phyloP scores from a whole-genome alignment of 768 basidiomycete genomes.

The Boletus insuetus region DNA sequence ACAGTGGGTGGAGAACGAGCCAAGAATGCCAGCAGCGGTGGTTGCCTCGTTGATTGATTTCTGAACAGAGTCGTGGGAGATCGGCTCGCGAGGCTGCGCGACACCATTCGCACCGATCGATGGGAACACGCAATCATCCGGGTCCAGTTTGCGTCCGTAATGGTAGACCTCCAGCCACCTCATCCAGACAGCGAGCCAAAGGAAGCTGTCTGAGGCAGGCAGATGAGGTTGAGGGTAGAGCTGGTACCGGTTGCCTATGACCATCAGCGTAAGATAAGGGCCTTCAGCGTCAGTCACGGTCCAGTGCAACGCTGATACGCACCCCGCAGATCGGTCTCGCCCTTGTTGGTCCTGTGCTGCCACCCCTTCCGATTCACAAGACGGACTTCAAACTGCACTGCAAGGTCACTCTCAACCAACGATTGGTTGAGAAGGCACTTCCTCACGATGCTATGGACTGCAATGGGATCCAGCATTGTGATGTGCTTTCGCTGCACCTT shows the following conservation, averaged over 20 bases:
- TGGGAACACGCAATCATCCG: slow-evolving; percentile 35
- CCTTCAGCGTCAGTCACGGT: too few species aligned
- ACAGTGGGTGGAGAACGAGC: background rate
- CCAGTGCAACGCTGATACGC: background rate
- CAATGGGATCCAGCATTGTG: background rate
- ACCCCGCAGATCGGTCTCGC: slow-evolving; percentile 17
- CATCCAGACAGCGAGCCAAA: slow-evolving; percentile 25
- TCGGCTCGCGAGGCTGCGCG: slow-evolving; percentile 18
- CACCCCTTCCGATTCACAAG: slow-evolving; percentile 24
- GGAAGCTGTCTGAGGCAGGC: slow-evolving; percentile 29
- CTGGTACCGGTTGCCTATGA: slow-evolving; percentile 26
- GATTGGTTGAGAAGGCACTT: slow-evolving; percentile 1
- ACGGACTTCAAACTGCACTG: slow-evolving; percentile 19
- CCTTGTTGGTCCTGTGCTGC: slow-evolving; percentile 26
- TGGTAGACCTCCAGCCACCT: slow-evolving; percentile 1
- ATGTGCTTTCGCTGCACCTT: slow-evolving; percentile 25
- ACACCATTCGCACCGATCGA: slow-evolving; percentile 5
- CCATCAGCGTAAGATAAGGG: too few species aligned
- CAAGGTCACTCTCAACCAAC: slow-evolving; percentile 6
- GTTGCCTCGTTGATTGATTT: slow-evolving; percentile 29
- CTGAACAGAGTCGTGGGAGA: slow-evolving; percentile 31
- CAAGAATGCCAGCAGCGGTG: background rate
- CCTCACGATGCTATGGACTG: background rate
- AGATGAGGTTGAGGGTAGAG: slow-evolving; percentile 35
- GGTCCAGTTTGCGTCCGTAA: slow-evolving; percentile 10